These are phyloP conservation scores for Amborella trichopoda DNA, from an alignment of 164 flowering plant species.

Conservation along the genomic window DNA sequence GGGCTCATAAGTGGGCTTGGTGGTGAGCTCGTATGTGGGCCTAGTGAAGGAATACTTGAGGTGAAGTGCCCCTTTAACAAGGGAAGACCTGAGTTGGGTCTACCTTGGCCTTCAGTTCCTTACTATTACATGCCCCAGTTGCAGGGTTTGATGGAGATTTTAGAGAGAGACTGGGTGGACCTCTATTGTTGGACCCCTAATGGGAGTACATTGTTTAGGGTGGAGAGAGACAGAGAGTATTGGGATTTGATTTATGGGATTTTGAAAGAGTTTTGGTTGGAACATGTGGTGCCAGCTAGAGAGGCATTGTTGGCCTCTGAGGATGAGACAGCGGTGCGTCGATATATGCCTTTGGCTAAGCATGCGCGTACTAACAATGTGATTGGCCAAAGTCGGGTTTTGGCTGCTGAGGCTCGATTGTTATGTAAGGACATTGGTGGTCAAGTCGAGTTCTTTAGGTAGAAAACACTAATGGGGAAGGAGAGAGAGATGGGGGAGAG, in stretches of 20 bases:
- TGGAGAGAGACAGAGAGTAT: conserved; percentile 51
- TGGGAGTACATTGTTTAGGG: conserved; percentile 80
- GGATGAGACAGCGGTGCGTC: conserved; percentile 35
- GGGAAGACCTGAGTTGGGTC: conserved; percentile 75
- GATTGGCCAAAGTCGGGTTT: conserved; percentile 39
- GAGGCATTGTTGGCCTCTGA: conserved; percentile 48
- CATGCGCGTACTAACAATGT: conserved; percentile 68
- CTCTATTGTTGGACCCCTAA: conserved; percentile 92
- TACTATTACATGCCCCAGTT: conserved; percentile 97
- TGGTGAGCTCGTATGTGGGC: too few relatives aligned
- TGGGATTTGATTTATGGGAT: conserved; percentile 72
- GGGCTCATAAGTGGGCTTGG: conserved; percentile 82
- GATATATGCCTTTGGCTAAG: conserved; percentile 45
- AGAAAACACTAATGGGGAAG: too few relatives aligned
- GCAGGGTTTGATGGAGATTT: conserved; percentile 95
- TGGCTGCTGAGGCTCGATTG: conserved; percentile 61
- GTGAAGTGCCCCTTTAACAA: conserved; percentile 95
- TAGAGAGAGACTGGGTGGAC: conserved; percentile 91
- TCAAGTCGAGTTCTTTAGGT: conserved; percentile 63
- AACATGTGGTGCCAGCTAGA: conserved; percentile 76
- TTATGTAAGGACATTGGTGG: conserved; percentile 78
- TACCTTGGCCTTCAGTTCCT: conserved; percentile 80
- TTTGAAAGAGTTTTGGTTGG: conserved; percentile 94
- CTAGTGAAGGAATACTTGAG: too few relatives aligned
- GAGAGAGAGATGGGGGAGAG: too few relatives aligned